Conservation (phyloP, 495 filamentous ascomycete genomes). For the Oidiodendron maius region DNA sequence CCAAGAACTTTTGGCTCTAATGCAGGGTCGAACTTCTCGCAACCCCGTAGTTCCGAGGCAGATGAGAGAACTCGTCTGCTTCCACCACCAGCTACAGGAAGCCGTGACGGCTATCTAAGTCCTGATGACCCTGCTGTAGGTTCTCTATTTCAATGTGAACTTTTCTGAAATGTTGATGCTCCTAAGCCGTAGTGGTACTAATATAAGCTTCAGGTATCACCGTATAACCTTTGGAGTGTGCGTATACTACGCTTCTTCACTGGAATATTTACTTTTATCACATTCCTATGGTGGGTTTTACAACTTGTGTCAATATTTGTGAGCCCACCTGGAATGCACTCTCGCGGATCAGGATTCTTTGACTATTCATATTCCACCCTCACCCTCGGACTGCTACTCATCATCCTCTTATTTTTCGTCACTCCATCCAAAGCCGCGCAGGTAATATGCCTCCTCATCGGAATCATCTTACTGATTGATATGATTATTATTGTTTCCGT, state of each 20-base stretch:
- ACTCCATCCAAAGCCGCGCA: constrained; percentile 73
- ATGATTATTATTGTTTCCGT: constrained; percentile 73
- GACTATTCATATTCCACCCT: constrained; percentile 74
- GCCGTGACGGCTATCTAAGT: constrained; percentile 59
- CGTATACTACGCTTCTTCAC: constrained; percentile 69
- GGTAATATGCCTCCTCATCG: constrained; percentile 58
- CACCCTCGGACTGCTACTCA: constrained; percentile 63
- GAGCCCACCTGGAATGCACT: constrained; percentile 77
- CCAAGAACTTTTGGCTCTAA: background rate
- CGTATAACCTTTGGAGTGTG: constrained; percentile 91
- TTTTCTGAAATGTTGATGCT: background rate
- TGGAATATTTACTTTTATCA: constrained; percentile 58
- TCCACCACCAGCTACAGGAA: constrained; percentile 31
- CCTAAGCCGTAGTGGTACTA: background rate
- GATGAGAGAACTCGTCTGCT: constrained; percentile 68
- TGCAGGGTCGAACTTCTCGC: constrained; percentile 16
- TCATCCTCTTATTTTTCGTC: constrained; percentile 80
- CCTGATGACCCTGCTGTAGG: constrained; percentile 93
- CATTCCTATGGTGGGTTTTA: constrained; percentile 86
- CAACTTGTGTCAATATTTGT: constrained; percentile 82
- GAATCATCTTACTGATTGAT: constrained; percentile 70
- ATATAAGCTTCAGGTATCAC: constrained; percentile 60
- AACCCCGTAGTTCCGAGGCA: constrained; percentile 14
- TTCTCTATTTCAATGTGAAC: constrained; percentile 5
- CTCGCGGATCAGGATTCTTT: constrained; percentile 87